Percentiles rank a stretch among this genome's conserved stretches.
These are phyloP conservation scores for Oxytropis ochrocephala DNA, from an alignment of 306 rosid genomes.

Conservation along the genomic window DNA sequence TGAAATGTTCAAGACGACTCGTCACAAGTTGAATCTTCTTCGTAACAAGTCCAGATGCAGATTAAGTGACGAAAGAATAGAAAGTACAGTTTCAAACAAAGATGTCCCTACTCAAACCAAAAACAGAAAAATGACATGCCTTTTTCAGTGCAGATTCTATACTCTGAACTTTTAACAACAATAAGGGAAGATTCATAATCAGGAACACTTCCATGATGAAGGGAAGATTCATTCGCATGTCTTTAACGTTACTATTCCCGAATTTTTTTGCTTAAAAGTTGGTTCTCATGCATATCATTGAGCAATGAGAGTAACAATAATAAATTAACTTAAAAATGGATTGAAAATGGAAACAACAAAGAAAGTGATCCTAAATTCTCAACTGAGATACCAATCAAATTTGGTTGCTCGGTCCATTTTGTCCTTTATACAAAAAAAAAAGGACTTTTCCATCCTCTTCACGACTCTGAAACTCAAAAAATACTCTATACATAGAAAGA, in stretches of 20 bases:
- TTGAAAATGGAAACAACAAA: neutral
- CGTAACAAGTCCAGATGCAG: conserved; percentile 17
- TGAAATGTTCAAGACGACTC: neutral
- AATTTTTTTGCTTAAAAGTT: neutral
- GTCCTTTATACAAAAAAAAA: neutral
- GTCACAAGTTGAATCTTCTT: neutral
- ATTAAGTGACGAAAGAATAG: neutral
- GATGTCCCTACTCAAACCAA: neutral
- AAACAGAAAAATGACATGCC: neutral
- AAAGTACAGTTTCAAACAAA: neutral
- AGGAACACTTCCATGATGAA: neutral
- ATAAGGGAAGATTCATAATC: conserved; percentile 22
- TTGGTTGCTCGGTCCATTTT: neutral
- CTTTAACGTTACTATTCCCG: neutral
- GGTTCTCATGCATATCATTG: neutral
- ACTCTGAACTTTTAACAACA: neutral
- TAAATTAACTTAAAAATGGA: neutral
- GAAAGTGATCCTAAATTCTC: neutral
- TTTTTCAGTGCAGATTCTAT: neutral
- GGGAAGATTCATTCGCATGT: conserved; percentile 25
- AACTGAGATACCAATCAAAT: neutral
- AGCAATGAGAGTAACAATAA: neutral
- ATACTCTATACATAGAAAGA: neutral
- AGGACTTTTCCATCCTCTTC: neutral
- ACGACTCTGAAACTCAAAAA: neutral